Base-by-base conservation (phyloP, 148 eudicot genomes). In the Fagopyrum esculentum region DNA sequence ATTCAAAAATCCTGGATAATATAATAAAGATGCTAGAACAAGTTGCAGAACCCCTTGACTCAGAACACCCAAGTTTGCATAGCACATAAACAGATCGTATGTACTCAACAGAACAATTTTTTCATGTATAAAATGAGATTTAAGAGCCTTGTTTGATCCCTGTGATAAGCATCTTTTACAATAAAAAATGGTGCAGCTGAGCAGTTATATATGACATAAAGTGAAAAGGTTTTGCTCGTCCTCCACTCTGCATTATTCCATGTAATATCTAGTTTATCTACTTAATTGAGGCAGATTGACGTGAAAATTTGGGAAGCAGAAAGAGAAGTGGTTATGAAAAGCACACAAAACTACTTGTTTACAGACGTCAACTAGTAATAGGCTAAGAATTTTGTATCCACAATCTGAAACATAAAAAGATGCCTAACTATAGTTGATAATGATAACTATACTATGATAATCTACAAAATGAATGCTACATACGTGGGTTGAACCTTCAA, bases 401-500 rank as follows among this genome's bases (percentile, higher is more conserved):
- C n/a, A 66, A 40, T 40, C 71, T 40, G 17, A 43, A 66, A 40
- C 17, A 66, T 6, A 66, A 49, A 40, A 66, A 66, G 71, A 66
- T 29, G 43, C 47, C 13, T 66, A 45, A 43, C 19, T 17, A 66
- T 8, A 66, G 71, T 4, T 66, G n/a, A 66, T 35, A 40, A 35
- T 35, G 40, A 35, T 35, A 8, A 57, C 19, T 66, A 13, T 59
- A 59, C 9, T 15, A 54, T 55, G 16, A 73, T 26, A 72, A 30
- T 43, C 15, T 71, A n/a, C 51, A 3, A 57, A 29, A 63, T 16
- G 9, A 74, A 68, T 49, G 69, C 13, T 78, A 87, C 96, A 44
- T 90, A 95, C 98, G 79, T 89, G 79, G 73, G 78, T 78, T 81
- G 86, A 88, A 80, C 87, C 71, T 52, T 81, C 84, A 78, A 88